phyloP scores from a whole-genome alignment of 2,329 filamentous ascomycete species.

The Lachnellula subtilissima region DNA sequence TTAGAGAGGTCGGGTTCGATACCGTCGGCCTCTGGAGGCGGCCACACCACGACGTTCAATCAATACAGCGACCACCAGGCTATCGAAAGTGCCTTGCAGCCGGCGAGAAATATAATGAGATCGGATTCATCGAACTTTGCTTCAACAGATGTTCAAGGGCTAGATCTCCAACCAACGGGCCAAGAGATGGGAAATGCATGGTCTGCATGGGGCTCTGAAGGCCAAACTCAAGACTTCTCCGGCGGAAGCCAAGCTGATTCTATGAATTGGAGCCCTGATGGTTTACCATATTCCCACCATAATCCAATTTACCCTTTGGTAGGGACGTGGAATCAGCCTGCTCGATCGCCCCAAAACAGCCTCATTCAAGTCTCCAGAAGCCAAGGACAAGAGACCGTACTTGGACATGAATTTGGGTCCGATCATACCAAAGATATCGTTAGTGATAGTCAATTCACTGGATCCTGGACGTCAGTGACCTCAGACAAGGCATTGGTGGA shows the following conservation, averaged over 20 bases:
- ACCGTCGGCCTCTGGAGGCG: conserved; percentile 26
- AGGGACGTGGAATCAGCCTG: conserved; percentile 27
- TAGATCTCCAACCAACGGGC: conserved; percentile 13
- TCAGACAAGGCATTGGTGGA: conserved; percentile 53
- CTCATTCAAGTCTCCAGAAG: conserved; percentile 37
- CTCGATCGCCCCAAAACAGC: conserved; percentile 10
- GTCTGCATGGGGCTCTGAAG: conserved; percentile 9
- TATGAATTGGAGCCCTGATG: conserved; percentile 30
- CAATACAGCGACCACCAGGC: conserved; percentile 35
- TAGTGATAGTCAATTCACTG: conserved; percentile 57
- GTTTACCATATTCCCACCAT: conserved; percentile 27
- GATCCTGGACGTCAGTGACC: conserved; percentile 66
- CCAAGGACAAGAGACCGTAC: conserved; percentile 41
- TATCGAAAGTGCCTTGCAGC: conserved; percentile 20
- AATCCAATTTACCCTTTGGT: conserved; percentile 43
- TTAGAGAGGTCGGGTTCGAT: conserved; percentile 35
- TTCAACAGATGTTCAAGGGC: conserved; percentile 36
- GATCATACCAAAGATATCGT: conserved; percentile 59
- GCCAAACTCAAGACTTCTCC: neutral
- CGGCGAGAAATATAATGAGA: conserved; percentile 41
- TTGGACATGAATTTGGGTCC: conserved; percentile 57
- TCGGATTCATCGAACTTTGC: conserved; percentile 44
- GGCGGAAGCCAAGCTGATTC: conserved; percentile 15
- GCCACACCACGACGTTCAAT: conserved; percentile 22
- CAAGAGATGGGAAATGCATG: conserved; percentile 3